phyloP scores from a whole-genome alignment of 2,329 filamentous ascomycete species.

The Talaromyces sp. region DNA sequence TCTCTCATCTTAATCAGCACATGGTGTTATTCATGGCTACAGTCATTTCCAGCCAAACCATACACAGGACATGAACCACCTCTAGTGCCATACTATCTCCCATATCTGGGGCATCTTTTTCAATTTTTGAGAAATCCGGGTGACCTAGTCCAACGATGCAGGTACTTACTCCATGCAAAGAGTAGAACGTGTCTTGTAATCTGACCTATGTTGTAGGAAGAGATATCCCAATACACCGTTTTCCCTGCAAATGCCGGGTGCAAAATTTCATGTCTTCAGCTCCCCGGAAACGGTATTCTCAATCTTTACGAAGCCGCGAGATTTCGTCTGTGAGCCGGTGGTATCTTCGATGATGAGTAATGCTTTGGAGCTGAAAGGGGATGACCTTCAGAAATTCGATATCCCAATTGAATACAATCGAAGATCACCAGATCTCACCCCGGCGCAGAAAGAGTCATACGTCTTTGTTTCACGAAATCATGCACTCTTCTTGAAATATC shows the following conservation, averaged over 20 bases:
- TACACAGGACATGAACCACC: constrained; percentile 8
- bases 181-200: background rate
- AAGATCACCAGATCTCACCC: background rate
- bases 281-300: constrained; percentile 9
- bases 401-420: constrained; percentile 10
- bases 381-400: constrained; percentile 11
- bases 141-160: constrained; percentile 3
- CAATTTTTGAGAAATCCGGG: constrained; percentile 9
- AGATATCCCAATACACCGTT: constrained; percentile 12
- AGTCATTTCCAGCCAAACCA: background rate
- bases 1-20: background rate
- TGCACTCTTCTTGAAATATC: constrained; percentile 10
- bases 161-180: background rate
- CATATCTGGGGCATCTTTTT: constrained; percentile 14
- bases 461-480: constrained; percentile 11
- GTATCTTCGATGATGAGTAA: constrained; percentile 16
- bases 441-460: constrained; percentile 6
- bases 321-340: constrained; percentile 14
- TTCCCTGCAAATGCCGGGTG: constrained; percentile 11
- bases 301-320: constrained; percentile 12
- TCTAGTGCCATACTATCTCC: constrained; percentile 8
- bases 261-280: constrained; percentile 14
- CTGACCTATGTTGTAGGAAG: background rate
- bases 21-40: background rate
- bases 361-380: constrained; percentile 6